These are phyloP conservation scores for Cutaneotrichosporon sp. DNA, from an alignment of 1,284 basidiomycete species.

Conservation along the genomic window DNA sequence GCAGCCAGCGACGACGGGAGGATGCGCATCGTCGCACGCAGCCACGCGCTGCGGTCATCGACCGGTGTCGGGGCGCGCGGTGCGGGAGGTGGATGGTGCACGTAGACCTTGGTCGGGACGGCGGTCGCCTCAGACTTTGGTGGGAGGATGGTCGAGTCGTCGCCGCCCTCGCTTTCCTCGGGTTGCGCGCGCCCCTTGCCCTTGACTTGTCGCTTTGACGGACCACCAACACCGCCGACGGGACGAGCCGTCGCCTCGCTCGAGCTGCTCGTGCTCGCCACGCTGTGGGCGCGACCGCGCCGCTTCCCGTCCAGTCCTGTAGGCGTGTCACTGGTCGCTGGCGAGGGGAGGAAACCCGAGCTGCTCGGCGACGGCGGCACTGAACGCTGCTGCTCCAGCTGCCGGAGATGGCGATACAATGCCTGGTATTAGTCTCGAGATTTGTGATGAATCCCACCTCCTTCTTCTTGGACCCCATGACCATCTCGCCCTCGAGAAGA, in stretches of 20 bases:
- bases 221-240: background rate
- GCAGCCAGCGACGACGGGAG: slow-evolving; percentile 15
- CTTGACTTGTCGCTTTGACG: slow-evolving; percentile 7
- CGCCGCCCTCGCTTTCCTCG: slow-evolving; percentile 12
- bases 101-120: slow-evolving; percentile 17
- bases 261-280: slow-evolving; percentile 6
- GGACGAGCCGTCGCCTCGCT: slow-evolving; percentile 26
- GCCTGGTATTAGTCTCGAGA: slow-evolving; percentile 23
- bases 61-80: background rate
- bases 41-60: background rate
- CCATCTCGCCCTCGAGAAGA: slow-evolving; percentile 44
- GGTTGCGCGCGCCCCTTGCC: slow-evolving; percentile 13
- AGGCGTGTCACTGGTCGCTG: slow-evolving; percentile 30
- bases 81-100: slow-evolving; percentile 1
- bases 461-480: slow-evolving; percentile 48
- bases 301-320: slow-evolving; percentile 11
- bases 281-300: slow-evolving; percentile 13
- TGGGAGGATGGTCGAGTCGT: slow-evolving; percentile 19
- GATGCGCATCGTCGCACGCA: slow-evolving; percentile 12
- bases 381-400: slow-evolving; percentile 25
- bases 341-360: slow-evolving; percentile 31
- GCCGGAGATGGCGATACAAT: slow-evolving; percentile 42
- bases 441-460: slow-evolving; percentile 33
- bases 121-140: slow-evolving; percentile 15
- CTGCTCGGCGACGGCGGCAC: slow-evolving; percentile 27